phyloP scores from a whole-genome alignment of 441 rosid species.

The Lepidium campestre region DNA sequence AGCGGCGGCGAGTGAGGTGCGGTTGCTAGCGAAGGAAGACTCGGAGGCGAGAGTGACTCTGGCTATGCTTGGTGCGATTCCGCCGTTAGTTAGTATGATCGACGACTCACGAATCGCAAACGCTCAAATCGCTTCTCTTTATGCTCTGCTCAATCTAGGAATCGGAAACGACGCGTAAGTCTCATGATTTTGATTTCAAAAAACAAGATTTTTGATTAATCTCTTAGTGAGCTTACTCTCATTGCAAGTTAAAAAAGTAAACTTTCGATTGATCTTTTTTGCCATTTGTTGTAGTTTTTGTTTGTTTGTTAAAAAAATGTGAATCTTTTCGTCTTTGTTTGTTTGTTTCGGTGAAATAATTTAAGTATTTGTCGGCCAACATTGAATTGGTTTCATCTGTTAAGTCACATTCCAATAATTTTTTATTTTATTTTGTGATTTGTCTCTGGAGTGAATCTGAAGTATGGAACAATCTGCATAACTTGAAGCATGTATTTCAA shows the following conservation, averaged over 20 bases:
- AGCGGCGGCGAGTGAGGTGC: conserved; percentile 55
- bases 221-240: background rate
- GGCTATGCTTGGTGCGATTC: conserved; percentile 89
- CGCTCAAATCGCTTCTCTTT: conserved; percentile 67
- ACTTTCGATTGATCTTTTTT: background rate
- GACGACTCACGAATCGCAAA: conserved; percentile 39
- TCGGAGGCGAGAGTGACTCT: conserved; percentile 58
- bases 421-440: background rate
- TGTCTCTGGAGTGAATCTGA: background rate
- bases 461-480: conserved; percentile 3
- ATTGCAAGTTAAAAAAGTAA: background rate
- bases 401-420: background rate
- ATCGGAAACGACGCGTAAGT: conserved; percentile 87
- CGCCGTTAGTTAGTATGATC: conserved; percentile 84
- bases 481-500: conserved; percentile 15
- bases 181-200: background rate
- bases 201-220: background rate
- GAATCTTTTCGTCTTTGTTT: background rate
- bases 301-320: background rate
- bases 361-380: conserved; percentile 5
- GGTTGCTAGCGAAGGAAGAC: conserved; percentile 74
- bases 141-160: conserved; percentile 90
- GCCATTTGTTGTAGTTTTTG: background rate
- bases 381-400: conserved; percentile 9
- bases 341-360: background rate